phyloP scores from a whole-genome alignment of 495 filamentous ascomycete genomes.

The Penicillium coffeae region DNA sequence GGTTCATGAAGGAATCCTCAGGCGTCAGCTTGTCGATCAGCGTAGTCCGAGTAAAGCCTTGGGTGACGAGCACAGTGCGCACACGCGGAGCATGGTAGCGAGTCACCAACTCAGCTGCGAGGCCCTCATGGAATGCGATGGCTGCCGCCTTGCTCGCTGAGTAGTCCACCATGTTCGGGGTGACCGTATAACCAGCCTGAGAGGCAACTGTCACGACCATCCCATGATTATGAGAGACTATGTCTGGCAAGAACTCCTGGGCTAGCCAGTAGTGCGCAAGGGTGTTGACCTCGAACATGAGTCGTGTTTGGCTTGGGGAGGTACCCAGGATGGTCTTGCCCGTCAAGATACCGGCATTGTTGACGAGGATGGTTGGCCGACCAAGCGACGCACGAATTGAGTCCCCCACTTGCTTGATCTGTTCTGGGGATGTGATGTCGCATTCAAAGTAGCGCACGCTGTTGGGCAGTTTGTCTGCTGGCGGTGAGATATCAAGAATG shows the following conservation, averaged over 20 bases:
- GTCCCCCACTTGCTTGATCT: slow-evolving; percentile 43
- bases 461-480: slow-evolving; percentile 50
- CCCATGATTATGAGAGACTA: slow-evolving; percentile 63
- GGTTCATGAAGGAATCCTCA: slow-evolving; percentile 52
- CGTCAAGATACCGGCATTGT: slow-evolving; percentile 68
- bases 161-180: slow-evolving; percentile 68
- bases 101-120: slow-evolving; percentile 57
- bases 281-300: slow-evolving; percentile 70
- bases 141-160: slow-evolving; percentile 63
- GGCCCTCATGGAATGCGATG: slow-evolving; percentile 64
- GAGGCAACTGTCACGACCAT: slow-evolving; percentile 72
- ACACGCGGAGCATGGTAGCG: slow-evolving; percentile 61
- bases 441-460: slow-evolving; percentile 60
- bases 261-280: slow-evolving; percentile 63
- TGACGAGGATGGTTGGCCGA: slow-evolving; percentile 66
- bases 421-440: slow-evolving; percentile 55
- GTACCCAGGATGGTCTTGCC: slow-evolving; percentile 57
- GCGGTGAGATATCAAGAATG: slow-evolving; percentile 64
- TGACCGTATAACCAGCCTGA: slow-evolving; percentile 53
- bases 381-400: slow-evolving; percentile 55
- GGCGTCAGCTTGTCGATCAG: slow-evolving; percentile 57
- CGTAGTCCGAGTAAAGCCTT: slow-evolving; percentile 58
- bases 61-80: slow-evolving; percentile 62
- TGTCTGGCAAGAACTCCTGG: slow-evolving; percentile 63
- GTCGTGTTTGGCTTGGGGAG: slow-evolving; percentile 52